Evolutionary conservation across 2,329 filamentous ascomycete species (phyloP), one percentile per base, ranked within the genome.

Genomic region (Talaromyces islandicus): DNA sequence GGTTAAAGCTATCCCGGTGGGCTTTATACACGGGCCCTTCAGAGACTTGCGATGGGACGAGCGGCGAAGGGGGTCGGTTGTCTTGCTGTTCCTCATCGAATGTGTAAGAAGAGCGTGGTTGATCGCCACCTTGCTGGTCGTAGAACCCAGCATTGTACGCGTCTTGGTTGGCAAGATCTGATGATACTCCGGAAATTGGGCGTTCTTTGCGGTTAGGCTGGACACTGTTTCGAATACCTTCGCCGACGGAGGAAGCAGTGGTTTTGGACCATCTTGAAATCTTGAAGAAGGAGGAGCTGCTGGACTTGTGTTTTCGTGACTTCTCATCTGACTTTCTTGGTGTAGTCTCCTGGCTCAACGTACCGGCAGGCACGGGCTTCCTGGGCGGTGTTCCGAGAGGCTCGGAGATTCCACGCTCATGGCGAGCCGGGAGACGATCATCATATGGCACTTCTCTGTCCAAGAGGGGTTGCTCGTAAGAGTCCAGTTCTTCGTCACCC

Each of bases 181-280:
- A 94, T 32, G 92, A 96, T 74, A 83, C 75, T 71, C 84, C 73
- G 65, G 83, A 82, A 76, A 86, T 73, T 75, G 87, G 76, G 79
- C 88, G 73, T 80, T 86, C 76, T 79, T 87, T 77, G 54, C 81
- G 80, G 51, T 80, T 81, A 29, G 72, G 70, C 58, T 79, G 77
- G 52, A 75, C 73, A 67, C 86, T 90, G 68, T 84, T 85, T 46
- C 88, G 85, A 72, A 92, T 89, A 46, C 88, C 89, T 66, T 89
- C 88, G 51, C 90, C 88, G 50, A 92, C 86, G 62, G 91, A 96
- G 0, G 92, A 96, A 4, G 92, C 85, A 0, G 94, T 99, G 2
- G 93, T 97, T 77, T 95, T 94, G 0, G 93, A 97, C 94, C 94
- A 99, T 50, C 94, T 86, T 6, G 94, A 97, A 64, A 96, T 92